Percentiles rank a stretch among this genome's conserved stretches.
Conservation (phyloP, 345 rosid genomes). For the Citrus mangshanensis region DNA sequence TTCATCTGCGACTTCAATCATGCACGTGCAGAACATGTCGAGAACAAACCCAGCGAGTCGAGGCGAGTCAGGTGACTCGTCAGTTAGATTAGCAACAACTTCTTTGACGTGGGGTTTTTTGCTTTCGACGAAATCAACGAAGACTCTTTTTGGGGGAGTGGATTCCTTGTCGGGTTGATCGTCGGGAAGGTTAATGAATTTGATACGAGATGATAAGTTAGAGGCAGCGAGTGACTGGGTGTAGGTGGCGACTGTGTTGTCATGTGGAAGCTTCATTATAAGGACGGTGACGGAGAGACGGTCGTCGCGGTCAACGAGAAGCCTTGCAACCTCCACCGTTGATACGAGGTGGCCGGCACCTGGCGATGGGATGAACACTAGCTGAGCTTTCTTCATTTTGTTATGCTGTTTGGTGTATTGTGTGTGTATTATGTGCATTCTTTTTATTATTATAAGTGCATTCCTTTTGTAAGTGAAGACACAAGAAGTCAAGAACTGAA, state of each 20-base stretch:
- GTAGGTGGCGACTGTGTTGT: background rate
- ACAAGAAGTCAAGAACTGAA: background rate
- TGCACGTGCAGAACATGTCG: constrained; percentile 47
- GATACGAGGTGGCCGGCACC: constrained; percentile 50
- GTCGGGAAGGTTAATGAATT: constrained; percentile 33
- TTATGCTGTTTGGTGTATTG: no score
- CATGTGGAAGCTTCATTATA: constrained; percentile 21
- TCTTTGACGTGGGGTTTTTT: constrained; percentile 34
- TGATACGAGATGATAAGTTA: constrained; percentile 23
- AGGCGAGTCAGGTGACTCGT: constrained; percentile 19
- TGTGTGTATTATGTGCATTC: no score
- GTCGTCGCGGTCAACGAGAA: constrained; percentile 35
- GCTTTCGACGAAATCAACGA: constrained; percentile 9
- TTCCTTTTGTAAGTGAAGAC: background rate
- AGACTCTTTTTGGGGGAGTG: background rate
- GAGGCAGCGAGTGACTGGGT: constrained; percentile 14
- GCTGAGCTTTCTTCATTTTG: constrained; percentile 24
- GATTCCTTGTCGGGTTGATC: background rate
- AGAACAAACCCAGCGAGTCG: constrained; percentile 46
- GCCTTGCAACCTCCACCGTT: constrained; percentile 38
- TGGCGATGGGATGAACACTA: constrained; percentile 48
- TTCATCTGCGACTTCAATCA: constrained; percentile 53
- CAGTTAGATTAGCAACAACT: constrained; percentile 16
- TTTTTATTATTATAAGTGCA: background rate
- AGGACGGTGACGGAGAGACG: constrained; percentile 46